Conservation (phyloP, 306 rosid genomes). For the Fragaria nilgerrensis region DNA sequence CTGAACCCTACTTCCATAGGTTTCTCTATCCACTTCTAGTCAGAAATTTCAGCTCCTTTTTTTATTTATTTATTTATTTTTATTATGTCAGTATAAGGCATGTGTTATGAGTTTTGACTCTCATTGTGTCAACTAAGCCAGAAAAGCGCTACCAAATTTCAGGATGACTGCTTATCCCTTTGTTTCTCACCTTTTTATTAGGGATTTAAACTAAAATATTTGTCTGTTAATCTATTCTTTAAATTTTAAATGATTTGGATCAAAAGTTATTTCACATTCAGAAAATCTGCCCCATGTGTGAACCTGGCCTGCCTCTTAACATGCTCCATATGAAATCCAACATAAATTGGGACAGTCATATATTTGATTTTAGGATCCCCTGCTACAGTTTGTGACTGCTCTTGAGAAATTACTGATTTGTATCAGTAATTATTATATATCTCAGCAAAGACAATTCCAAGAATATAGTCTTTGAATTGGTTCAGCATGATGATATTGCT, state of each 20-base stretch:
- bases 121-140: not conserved
- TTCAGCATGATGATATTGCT: not conserved
- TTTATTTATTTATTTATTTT: not conserved
- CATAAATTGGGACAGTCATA: not conserved
- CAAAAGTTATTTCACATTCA: not conserved
- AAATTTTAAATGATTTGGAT: not conserved
- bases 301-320: not conserved
- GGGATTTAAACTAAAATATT: not conserved
- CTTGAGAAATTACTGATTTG: slow-evolving; percentile 5
- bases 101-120: not conserved
- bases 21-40: slow-evolving; percentile 24
- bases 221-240: not conserved
- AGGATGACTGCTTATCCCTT: not conserved
- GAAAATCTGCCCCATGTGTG: not conserved
- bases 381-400: not conserved
- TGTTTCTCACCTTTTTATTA: not conserved
- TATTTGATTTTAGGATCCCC: not conserved
- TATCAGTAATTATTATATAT: not conserved
- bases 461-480: slow-evolving; percentile 10
- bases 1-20: slow-evolving; percentile 97
- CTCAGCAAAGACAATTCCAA: not conserved
- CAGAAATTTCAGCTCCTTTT: not conserved
- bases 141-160: not conserved
- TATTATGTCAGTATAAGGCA: not conserved
- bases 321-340: not conserved